Evolutionary conservation across 1,284 basidiomycete genomes (phyloP).

Genomic region (Lentinus polychrous): DNA sequence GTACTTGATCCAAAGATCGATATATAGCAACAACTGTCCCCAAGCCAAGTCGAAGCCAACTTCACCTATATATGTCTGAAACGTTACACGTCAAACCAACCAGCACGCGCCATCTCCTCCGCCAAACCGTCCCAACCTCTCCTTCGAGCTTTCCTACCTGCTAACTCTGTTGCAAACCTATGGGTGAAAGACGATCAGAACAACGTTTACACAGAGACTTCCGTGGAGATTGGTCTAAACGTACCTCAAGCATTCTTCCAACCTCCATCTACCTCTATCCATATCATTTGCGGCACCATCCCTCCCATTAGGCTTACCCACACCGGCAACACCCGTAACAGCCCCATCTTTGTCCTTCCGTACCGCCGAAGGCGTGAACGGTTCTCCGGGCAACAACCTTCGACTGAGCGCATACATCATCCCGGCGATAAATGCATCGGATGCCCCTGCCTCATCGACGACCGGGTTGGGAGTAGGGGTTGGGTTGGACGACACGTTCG

Average conservation of each 20-base stretch:
- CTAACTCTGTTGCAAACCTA: slow-evolving; percentile 72
- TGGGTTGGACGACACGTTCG: background rate
- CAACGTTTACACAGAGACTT: background rate
- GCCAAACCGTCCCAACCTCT: slow-evolving; percentile 58
- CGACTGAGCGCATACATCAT: slow-evolving; percentile 73
- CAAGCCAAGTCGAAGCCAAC: no score
- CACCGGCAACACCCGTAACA: slow-evolving; percentile 3
- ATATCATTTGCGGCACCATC: slow-evolving; percentile 19
- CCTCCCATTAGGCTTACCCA: background rate
- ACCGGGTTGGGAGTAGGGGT: slow-evolving; percentile 23
- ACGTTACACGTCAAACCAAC: slow-evolving; percentile 50
- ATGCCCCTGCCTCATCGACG: slow-evolving; percentile 65
- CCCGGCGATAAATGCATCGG: slow-evolving; percentile 73
- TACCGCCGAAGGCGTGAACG: slow-evolving; percentile 55
- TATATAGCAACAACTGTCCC: no score
- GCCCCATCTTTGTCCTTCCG: slow-evolving; percentile 26
- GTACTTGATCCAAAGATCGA: no score
- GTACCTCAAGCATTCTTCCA: slow-evolving; percentile 72
- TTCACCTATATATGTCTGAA: no score
- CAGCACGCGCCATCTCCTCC: slow-evolving; percentile 63
- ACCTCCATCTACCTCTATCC: slow-evolving; percentile 50
- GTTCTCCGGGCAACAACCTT: slow-evolving; percentile 57
- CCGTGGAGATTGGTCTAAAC: slow-evolving; percentile 11
- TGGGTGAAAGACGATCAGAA: background rate
- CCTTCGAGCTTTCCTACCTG: slow-evolving; percentile 59